Conservation (phyloP, 179 eudicot genomes). For the Amaranthus tricolor region DNA sequence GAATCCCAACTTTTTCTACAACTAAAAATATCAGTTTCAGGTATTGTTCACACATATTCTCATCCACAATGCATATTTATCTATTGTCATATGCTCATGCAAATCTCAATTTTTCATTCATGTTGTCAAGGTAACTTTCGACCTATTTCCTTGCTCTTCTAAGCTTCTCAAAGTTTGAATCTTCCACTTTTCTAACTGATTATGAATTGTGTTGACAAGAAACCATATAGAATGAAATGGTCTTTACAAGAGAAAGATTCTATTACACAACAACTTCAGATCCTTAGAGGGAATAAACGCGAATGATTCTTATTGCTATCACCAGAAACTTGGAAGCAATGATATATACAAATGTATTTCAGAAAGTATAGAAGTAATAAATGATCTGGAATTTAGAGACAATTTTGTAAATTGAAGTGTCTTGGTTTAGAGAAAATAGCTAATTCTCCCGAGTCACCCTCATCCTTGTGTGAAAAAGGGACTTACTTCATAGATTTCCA, state of each 20-base stretch:
- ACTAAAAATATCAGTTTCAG: too few species aligned
- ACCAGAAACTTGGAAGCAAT: neutral
- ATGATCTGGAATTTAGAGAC: neutral
- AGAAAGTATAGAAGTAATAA: neutral
- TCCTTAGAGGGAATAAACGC: conserved; percentile 2
- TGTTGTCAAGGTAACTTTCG: too few species aligned
- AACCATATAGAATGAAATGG: neutral
- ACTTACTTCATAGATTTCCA: neutral
- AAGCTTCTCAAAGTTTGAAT: too few species aligned
- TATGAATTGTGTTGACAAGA: neutral
- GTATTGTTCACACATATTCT: too few species aligned
- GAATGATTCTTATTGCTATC: neutral
- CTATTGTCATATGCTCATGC: too few species aligned
- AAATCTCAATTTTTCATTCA: too few species aligned
- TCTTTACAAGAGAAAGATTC: neutral
- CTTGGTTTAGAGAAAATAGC: neutral
- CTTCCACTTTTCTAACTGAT: neutral
- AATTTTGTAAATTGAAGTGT: neutral
- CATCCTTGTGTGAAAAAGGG: neutral
- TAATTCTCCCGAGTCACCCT: neutral
- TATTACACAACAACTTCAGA: neutral
- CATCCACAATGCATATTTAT: too few species aligned
- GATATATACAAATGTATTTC: neutral
- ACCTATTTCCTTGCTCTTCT: too few species aligned
- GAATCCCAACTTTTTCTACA: too few species aligned